Base-by-base conservation (phyloP, 2,329 filamentous ascomycete species). In the Diplodia scrobiculata region DNA sequence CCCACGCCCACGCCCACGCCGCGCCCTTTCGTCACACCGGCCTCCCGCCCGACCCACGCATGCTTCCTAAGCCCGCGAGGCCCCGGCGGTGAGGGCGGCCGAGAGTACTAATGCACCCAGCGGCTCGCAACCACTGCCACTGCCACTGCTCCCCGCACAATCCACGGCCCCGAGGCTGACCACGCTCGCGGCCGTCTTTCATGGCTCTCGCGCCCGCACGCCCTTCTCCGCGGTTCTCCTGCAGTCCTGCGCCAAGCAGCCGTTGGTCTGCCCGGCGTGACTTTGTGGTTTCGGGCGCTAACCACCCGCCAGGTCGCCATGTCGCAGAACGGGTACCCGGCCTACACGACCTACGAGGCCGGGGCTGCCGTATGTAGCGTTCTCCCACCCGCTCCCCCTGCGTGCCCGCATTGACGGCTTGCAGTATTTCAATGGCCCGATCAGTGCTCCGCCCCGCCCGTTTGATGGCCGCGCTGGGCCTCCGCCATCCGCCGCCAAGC, bases 61-160 rank as follows among this genome's bases (percentile, higher is more conserved):
- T 50, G 45, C 59, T 21, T 9, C 29, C 29, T 63, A 32, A 36
- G 59, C 45, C 34, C 47, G 45, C 59, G 29, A 54, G 52, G n/a
- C 41, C 27, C 59, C 34, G 36, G 60, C 60, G 60, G 60, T 63
- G 60, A 63, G 52, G 21, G 32, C 34, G 32, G 27, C 48, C 21
- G 3, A 41, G 17, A 63, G 60, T 63, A 63, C 60, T 63, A 63
- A 63, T 63, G 60, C 60, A 2, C 41, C 41, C 41, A 52, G 38
- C 14, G 32, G 25, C 60, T 21, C 27, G 17, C 19, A 21, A 48
- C 34, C 21, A 9, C 29, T 11, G 29, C 52, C 52, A 9, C 29
- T 19, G 5, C 52, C 34, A 45, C 29, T 27, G 32, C 45, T 63
- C 47, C 59, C 59, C 59, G 45, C 59, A 63, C 59, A 51, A 36